Evolutionary conservation across 1,284 basidiomycete species (phyloP), one percentile per base, ranked within the genome.

Genomic region (Athelia psychrophila): DNA sequence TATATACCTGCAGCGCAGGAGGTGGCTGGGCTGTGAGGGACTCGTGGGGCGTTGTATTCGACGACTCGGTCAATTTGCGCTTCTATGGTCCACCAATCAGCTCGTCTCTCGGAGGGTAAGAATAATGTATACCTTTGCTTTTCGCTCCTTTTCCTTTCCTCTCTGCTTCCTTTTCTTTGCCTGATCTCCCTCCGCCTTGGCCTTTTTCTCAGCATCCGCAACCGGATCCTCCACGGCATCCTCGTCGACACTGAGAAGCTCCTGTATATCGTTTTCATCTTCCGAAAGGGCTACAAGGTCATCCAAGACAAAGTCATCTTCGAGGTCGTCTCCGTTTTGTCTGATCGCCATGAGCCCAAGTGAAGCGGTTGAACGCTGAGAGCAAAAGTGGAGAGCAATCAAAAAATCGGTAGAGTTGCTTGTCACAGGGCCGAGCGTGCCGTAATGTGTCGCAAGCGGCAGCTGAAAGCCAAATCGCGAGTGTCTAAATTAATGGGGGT

Each of bases 261-360:
- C 70, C 9, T 60, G 64, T 33, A 72, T 65, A 49, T 76, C 73
- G 22, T 76, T 75, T 6, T 63, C 69, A n/a, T 69, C 81, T 20
- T 72, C 79, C 2, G 83, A 85, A 15, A 80, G 66, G 1, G 80
- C 83, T 1, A 89, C 78, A 20, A 81, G 71, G 47, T 87, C 85
- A 57, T 93, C 90, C 25, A 79, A 77, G 38, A 88, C 73, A 63
- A 88, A 90, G 60, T 92, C 88, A 62, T 93, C 90, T 42, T 87
- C 86, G 18, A 93, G 76, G 70, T 88, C 88, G 73, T 93, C 91
- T 42, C 86, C 87, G 51, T 72, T 74, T 70, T 68, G 67, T 22
- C 64, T 63, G 65, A 73, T 71, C n/a, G n/a, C n/a, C 38, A 42
- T 42, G 38, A 42, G 20, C 6, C 6, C 20, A 42, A 42, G 38